Conservation (phyloP, 177 flowering plant genomes). For the Telopea speciosissima region DNA sequence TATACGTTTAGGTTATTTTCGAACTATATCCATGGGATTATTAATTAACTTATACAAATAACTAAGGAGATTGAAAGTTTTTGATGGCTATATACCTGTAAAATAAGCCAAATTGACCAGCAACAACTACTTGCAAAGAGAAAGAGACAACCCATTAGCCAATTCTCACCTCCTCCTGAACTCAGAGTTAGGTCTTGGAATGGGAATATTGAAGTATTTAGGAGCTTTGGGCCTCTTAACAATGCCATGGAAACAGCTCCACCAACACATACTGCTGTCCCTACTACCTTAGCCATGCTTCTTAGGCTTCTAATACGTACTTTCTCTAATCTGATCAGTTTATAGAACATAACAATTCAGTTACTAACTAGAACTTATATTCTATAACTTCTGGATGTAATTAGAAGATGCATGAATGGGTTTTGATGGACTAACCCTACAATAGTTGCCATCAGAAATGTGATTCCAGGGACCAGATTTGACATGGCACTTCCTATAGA, state of each 20-base stretch:
- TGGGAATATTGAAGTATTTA: constrained; percentile 28
- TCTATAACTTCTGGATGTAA: too few relatives aligned
- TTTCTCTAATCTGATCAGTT: constrained; percentile 43
- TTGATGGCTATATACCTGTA: constrained; percentile 42
- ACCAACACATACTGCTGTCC: constrained; percentile 48
- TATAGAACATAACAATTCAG: neutral
- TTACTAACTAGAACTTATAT: neutral
- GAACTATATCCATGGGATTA: too few relatives aligned
- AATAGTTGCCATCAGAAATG: constrained; percentile 36
- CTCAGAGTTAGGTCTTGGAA: constrained; percentile 4
- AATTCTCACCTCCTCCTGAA: constrained; percentile 25
- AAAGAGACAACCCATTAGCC: constrained; percentile 53
- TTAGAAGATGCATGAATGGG: too few relatives aligned
- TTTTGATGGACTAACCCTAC: constrained; percentile 26
- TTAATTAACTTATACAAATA: too few relatives aligned
- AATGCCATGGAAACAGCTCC: constrained; percentile 61
- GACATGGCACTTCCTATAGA: constrained; percentile 35
- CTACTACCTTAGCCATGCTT: constrained; percentile 52
- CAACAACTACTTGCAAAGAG: constrained; percentile 51
- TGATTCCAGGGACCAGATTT: constrained; percentile 50
- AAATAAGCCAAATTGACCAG: constrained; percentile 70
- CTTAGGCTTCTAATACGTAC: constrained; percentile 39
- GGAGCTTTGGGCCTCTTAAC: constrained; percentile 58
- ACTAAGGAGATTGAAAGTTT: neutral
- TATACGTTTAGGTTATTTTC: too few relatives aligned